phyloP scores from a whole-genome alignment of 2,329 filamentous ascomycete species.

The Nemania sp. region DNA sequence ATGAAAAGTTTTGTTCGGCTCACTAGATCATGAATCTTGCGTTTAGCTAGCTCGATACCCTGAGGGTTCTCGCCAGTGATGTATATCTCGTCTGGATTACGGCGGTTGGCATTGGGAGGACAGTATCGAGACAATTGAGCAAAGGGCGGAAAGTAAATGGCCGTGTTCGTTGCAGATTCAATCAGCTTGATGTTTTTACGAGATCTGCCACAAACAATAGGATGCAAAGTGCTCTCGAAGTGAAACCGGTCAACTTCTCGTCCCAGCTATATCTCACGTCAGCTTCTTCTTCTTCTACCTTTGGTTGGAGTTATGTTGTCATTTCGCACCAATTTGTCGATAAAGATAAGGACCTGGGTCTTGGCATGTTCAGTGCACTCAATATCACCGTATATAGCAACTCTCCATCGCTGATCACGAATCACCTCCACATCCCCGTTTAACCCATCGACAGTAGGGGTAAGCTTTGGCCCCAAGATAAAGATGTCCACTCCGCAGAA shows the following conservation, averaged over 20 bases:
- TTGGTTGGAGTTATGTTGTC: slow-evolving; percentile 13
- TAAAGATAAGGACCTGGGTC: slow-evolving; percentile 94
- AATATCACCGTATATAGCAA: slow-evolving; percentile 95
- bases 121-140: slow-evolving; percentile 92
- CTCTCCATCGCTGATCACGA: slow-evolving; percentile 89
- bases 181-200: slow-evolving; percentile 98
- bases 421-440: slow-evolving; percentile 85
- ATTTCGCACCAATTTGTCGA: slow-evolving; percentile 84
- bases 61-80: slow-evolving; percentile 92
- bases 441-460: slow-evolving; percentile 78
- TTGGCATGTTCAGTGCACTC: slow-evolving; percentile 97
- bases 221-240: slow-evolving; percentile 74
- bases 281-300: slow-evolving; percentile 31
- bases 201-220: slow-evolving; percentile 90
- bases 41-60: slow-evolving; percentile 88
- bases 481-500: slow-evolving; percentile 98
- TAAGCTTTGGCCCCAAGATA: slow-evolving; percentile 88
- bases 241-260: slow-evolving; percentile 50
- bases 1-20: slow-evolving; percentile 84
- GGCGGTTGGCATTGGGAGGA: slow-evolving; percentile 81
- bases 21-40: slow-evolving; percentile 88
- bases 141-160: slow-evolving; percentile 98
- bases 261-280: slow-evolving; percentile 46
- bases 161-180: slow-evolving; percentile 93
- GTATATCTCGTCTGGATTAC: slow-evolving; percentile 90